Evolutionary conservation across 495 filamentous ascomycete species (phyloP), one percentile per base, ranked within the genome.

Genomic region (Xylaria palmicola): DNA sequence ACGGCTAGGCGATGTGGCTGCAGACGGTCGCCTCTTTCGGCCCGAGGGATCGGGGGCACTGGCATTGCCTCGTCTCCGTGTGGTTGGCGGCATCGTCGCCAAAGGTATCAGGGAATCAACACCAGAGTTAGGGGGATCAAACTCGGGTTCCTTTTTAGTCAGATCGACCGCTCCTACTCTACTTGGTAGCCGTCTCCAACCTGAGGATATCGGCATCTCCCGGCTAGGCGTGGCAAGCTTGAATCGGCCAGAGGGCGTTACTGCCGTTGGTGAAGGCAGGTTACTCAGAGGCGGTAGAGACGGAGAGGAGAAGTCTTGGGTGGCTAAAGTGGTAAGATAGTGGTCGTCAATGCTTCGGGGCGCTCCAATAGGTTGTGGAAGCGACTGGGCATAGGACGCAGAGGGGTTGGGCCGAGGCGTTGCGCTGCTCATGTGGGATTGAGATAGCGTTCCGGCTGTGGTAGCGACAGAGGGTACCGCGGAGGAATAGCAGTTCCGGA

Each of bases 301-400:
- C 22, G 75, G 75, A 26, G 72, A 77, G 26, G 74, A 75, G 48
- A 76, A 77, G 27, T 75, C 58, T 39, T 61, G 62, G 47, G 59
- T 60, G 27, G 52, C 69, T 6, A 77, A 60, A 30, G 67, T 36
- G 48, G 65, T 29, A 4, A 74, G 57, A 44, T 64, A 73, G 32
- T 44, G 36, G 20, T 76, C 71, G 65, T 77, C 75, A 49, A 47
- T 19, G 47, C 29, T 17, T 62, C 55, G 58, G 37, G 40, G 13
- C 4, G 29, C 29, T 10, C 26, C 60, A 52, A 57, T 4, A 15
- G 19, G 19, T 29, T n/a, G 37, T 12, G 30, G 59, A 13, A 5
- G 37, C n/a, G 7, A 26, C 50, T 40, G 51, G 9, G 51, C 19
- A 40, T 39, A 37, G 41, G 17, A 22, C 3, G 19, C 27, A 5